Percentiles rank a stretch among this genome's conserved stretches.
Conservation (phyloP, 129 eudicot species). For the Flaveria bidentis region DNA sequence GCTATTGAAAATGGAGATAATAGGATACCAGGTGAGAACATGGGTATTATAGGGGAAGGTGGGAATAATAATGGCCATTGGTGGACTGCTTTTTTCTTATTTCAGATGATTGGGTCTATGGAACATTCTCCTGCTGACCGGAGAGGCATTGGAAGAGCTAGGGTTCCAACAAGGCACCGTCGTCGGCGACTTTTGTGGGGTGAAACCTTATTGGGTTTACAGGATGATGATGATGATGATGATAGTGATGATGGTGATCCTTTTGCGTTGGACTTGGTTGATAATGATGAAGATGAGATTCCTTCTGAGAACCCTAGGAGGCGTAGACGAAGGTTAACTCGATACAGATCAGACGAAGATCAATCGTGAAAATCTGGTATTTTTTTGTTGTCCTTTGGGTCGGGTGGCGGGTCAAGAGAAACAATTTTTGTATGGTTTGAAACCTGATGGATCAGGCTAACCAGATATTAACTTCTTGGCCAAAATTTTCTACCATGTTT, state of each 20-base stretch:
- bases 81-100: constrained; percentile 67
- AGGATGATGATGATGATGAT: constrained; percentile 51
- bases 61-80: constrained; percentile 46
- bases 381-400: constrained; percentile 22
- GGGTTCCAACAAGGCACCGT: constrained; percentile 53
- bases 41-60: constrained; percentile 49
- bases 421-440: not conserved
- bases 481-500: not conserved
- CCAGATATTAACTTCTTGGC: not conserved
- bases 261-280: constrained; percentile 39
- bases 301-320: constrained; percentile 52
- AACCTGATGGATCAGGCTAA: not conserved
- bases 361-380: constrained; percentile 54
- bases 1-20: constrained; percentile 68
- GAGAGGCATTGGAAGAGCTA: constrained; percentile 60
- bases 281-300: constrained; percentile 48
- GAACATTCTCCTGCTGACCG: constrained; percentile 46
- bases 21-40: constrained; percentile 38
- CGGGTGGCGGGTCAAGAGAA: constrained; percentile 15
- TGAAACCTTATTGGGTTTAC: constrained; percentile 70
- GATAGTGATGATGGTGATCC: constrained; percentile 45
- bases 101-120: constrained; percentile 83
- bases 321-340: constrained; percentile 61
- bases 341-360: constrained; percentile 62
- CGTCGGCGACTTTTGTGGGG: constrained; percentile 72